These are phyloP conservation scores for Amylocystis lapponica DNA, from an alignment of 768 basidiomycete genomes.

Conservation along the genomic window DNA sequence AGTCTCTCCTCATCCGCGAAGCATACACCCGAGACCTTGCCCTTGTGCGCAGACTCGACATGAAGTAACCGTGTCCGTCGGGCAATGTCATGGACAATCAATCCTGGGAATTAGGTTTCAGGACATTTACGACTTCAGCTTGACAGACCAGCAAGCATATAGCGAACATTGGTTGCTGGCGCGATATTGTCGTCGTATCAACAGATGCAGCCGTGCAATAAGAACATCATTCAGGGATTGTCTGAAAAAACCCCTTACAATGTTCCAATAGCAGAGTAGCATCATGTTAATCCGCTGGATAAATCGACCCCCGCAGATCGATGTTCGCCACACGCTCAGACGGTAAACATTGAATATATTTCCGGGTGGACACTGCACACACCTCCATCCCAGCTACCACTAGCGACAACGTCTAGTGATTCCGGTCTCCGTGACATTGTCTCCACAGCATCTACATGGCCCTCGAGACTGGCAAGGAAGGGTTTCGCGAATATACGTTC, in stretches of 20 bases:
- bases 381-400: constrained; percentile 97
- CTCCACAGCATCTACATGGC: constrained; percentile 94
- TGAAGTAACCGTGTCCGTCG: constrained; percentile 47
- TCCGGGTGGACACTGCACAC: constrained; percentile 25
- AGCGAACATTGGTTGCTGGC: too few species aligned
- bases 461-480: constrained; percentile 84
- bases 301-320: too few species aligned
- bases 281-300: too few species aligned
- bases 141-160: neutral
- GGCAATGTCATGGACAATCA: constrained; percentile 81
- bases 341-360: too few species aligned
- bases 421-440: constrained; percentile 68
- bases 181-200: too few species aligned
- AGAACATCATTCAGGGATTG: too few species aligned
- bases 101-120: constrained; percentile 39
- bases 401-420: constrained; percentile 74
- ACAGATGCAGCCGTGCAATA: too few species aligned
- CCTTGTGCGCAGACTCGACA: constrained; percentile 71
- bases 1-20: constrained; percentile 60
- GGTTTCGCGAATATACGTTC: constrained; percentile 98
- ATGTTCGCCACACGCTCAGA: too few species aligned
- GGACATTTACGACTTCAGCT: neutral
- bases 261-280: neutral
- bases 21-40: constrained; percentile 78
- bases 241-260: too few species aligned